Conservation (phyloP, 2,329 filamentous ascomycete species). For the Annulohypoxylon truncatum region DNA sequence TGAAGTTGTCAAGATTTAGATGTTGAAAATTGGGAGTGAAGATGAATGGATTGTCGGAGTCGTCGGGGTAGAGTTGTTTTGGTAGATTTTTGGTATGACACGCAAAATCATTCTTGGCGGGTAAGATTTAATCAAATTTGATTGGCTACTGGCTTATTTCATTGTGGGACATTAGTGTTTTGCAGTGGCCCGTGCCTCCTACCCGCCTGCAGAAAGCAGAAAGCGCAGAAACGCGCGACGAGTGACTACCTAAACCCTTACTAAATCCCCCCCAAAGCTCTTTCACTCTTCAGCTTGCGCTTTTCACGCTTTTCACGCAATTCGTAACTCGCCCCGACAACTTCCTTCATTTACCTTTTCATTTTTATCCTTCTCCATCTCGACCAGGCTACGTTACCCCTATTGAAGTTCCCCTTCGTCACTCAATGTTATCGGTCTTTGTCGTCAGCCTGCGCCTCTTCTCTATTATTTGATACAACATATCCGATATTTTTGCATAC, state of each 20-base stretch:
- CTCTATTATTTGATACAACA: conserved; percentile 19
- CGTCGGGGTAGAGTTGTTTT: conserved; percentile 47
- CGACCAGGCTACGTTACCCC: not conserved
- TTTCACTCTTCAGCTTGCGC: conserved; percentile 34
- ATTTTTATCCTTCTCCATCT: conserved; percentile 3
- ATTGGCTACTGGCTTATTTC: conserved; percentile 40
- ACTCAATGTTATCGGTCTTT: conserved; percentile 3
- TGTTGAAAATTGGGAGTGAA: conserved; percentile 46
- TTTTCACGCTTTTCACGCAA: conserved; percentile 38
- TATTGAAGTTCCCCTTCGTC: not conserved
- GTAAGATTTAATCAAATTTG: conserved; percentile 38
- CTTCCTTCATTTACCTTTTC: conserved; percentile 14
- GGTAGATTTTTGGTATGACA: conserved; percentile 46
- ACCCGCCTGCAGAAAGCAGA: conserved; percentile 25
- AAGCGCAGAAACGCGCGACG: conserved; percentile 38
- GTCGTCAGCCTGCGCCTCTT: not conserved
- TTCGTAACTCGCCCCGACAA: not conserved
- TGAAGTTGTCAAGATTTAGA: conserved; percentile 36
- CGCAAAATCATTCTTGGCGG: conserved; percentile 32
- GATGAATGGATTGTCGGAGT: conserved; percentile 39
- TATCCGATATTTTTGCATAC: conserved; percentile 21
- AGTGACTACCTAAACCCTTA: conserved; percentile 38
- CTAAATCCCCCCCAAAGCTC: conserved; percentile 31
- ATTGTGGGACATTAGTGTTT: conserved; percentile 35
- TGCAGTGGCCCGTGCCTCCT: conserved; percentile 44